Evolutionary conservation across 73 alveolate species (phyloP), one percentile per base, ranked within the genome.

Genomic region (Stentor roeselii): DNA sequence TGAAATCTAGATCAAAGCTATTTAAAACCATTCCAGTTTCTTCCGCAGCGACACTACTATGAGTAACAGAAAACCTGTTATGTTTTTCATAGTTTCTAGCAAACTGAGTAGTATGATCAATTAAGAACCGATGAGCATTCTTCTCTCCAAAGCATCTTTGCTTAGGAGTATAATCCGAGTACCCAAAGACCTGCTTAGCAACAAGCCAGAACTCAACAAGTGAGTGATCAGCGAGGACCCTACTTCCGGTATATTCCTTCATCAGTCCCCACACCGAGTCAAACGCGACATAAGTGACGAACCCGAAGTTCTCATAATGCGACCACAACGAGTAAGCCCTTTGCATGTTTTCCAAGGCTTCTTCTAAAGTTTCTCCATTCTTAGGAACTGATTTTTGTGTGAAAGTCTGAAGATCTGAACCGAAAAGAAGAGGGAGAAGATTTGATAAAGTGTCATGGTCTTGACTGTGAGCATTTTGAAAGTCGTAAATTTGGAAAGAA

Each of bases 251-350:
- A 67, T 67, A n/a, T 27, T 67, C 41, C 2, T 32, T 11, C 80
- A 21, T 67, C n/a, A n/a, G n/a, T n/a, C n/a, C n/a, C n/a, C n/a
- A n/a, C n/a, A n/a, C n/a, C 14, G 37, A 27, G 11, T 67, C 80
- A 21, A 21, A 67, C 37, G 42, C 80, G 34, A 67, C 11, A 36
- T 27, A 27, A 1, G 80, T 67, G 50, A 67, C 80, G 34, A 30
- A 67, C 34, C 80, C 80, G 21, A 21, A 30, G 21, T 67, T 67
- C 34, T 67, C 80, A 67, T 67, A 67, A 34, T 67, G 41, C 41
- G 21, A 27, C 42, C 80, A 67, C n/a, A n/a, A n/a, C n/a, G n/a
- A n/a, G n/a, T n/a, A n/a, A n/a, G n/a, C n/a, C n/a, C n/a, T n/a
- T n/a, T n/a, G n/a, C n/a, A n/a, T n/a, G n/a, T n/a, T n/a, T n/a